A percentile compares a stretch with the other conserved stretches of the same genome.
phyloP scores from a whole-genome alignment of 371 early-diverging fungal genomes.

The Rhizopus arrhizus region DNA sequence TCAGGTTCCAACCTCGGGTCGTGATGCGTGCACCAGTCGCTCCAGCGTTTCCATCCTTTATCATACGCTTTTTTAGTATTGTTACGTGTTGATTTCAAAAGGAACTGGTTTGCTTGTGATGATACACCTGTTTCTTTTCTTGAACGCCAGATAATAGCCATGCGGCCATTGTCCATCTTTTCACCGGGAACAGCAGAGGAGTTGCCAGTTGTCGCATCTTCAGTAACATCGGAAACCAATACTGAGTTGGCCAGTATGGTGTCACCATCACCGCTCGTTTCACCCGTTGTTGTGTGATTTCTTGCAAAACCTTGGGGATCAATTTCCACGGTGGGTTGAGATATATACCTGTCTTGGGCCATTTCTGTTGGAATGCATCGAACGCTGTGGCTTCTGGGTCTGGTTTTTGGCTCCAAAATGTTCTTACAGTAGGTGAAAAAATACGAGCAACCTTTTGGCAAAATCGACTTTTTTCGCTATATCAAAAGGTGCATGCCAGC shows the following conservation, averaged over 20 bases:
- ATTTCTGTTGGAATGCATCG: slow-evolving; percentile 33
- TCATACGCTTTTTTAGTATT: neutral
- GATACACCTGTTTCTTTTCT: neutral
- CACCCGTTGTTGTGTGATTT: slow-evolving; percentile 13
- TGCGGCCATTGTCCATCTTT: slow-evolving; percentile 8
- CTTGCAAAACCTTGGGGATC: slow-evolving; percentile 22
- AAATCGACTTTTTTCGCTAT: too few species aligned
- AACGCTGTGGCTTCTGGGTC: slow-evolving; percentile 28
- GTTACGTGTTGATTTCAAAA: neutral
- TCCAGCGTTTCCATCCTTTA: neutral
- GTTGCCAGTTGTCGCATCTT: neutral
- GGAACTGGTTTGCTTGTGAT: neutral
- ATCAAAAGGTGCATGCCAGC: too few species aligned
- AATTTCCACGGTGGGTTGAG: slow-evolving; percentile 36
- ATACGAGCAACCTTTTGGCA: too few species aligned
- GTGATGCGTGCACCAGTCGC: neutral
- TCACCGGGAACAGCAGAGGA: neutral
- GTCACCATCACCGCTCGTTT: slow-evolving; percentile 4
- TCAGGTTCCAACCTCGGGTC: neutral
- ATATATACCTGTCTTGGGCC: slow-evolving; percentile 20
- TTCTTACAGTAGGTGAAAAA: too few species aligned
- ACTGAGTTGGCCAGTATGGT: slow-evolving; percentile 6
- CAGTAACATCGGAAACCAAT: slow-evolving; percentile 5
- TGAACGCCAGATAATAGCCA: slow-evolving; percentile 6
- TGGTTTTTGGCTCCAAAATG: slow-evolving; percentile 25